phyloP scores from a whole-genome alignment of 2,329 filamentous ascomycete genomes.

The Lecanicillium sp. region DNA sequence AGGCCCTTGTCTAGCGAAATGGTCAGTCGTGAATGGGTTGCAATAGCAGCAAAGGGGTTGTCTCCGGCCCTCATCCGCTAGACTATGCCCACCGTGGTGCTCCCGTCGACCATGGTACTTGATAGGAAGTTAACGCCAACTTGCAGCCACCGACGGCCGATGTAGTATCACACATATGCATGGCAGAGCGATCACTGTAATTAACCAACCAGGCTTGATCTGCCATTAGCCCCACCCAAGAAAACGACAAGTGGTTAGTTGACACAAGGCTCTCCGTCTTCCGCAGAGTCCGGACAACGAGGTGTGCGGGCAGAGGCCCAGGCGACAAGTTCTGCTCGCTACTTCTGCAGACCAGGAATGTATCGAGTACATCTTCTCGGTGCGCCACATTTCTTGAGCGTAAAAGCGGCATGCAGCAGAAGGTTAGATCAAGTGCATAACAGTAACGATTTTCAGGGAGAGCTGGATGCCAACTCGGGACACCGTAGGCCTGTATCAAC shows the following conservation, averaged over 20 bases:
- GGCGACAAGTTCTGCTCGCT: too few relatives aligned
- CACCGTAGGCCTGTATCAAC: too few relatives aligned
- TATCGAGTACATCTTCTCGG: too few relatives aligned
- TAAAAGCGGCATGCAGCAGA: too few relatives aligned
- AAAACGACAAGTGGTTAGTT: background rate
- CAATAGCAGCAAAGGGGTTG: background rate
- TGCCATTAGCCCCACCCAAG: constrained; percentile 1
- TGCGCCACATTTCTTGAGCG: too few relatives aligned
- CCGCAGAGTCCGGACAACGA: too few relatives aligned
- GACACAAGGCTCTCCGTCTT: background rate
- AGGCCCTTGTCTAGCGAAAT: background rate
- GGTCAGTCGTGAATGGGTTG: too few relatives aligned
- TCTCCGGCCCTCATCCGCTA: too few relatives aligned
- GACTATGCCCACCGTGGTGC: background rate
- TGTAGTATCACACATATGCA: background rate
- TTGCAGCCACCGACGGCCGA: background rate
- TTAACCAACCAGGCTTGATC: constrained; percentile 1
- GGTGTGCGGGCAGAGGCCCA: too few relatives aligned
- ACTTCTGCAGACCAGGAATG: too few relatives aligned
- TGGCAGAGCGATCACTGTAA: background rate
- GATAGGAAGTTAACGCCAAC: background rate
- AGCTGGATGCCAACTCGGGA: background rate
- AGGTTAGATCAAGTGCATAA: background rate
- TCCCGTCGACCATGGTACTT: background rate
- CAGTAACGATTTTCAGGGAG: background rate